phyloP scores from a whole-genome alignment of 306 rosid genomes.

The Styphnolobium japonicum region DNA sequence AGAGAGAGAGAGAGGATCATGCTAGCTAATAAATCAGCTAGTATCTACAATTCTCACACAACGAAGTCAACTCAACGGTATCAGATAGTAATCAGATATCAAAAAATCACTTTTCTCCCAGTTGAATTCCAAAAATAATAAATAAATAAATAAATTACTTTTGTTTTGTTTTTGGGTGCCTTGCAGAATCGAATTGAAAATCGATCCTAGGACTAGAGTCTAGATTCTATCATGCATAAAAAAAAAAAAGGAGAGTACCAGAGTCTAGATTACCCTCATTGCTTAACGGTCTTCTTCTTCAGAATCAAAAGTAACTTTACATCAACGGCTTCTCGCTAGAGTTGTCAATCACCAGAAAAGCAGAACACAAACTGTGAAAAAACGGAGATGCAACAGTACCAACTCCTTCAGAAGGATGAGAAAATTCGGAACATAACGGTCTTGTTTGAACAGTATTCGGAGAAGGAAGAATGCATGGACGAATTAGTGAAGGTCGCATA shows the following conservation, averaged over 20 bases:
- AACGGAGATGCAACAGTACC: neutral
- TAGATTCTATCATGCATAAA: neutral
- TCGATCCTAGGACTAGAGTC: too few species aligned
- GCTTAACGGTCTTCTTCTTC: constrained; percentile 2
- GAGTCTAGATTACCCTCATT: neutral
- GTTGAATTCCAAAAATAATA: neutral
- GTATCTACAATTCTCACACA: neutral
- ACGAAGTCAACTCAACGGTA: constrained; percentile 19
- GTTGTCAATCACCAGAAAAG: neutral
- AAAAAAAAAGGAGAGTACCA: neutral
- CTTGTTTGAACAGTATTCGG: too few species aligned
- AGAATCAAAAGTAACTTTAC: too few species aligned
- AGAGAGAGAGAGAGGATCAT: constrained; percentile 3
- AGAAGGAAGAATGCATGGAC: neutral
- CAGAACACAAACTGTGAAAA: neutral
- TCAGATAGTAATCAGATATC: constrained; percentile 2
- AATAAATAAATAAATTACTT: neutral
- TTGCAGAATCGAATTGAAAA: neutral
- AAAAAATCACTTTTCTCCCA: too few species aligned
- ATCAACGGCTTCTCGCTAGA: too few species aligned
- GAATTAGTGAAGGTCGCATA: neutral
- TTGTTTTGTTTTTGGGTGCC: neutral
- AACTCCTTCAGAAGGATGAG: too few species aligned
- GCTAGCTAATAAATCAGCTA: constrained; percentile 16
- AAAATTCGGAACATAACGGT: too few species aligned